Evolutionary conservation across 2,329 filamentous ascomycete species (phyloP), one percentile per base, ranked within the genome.

Genomic region (Clarireedia paspali): DNA sequence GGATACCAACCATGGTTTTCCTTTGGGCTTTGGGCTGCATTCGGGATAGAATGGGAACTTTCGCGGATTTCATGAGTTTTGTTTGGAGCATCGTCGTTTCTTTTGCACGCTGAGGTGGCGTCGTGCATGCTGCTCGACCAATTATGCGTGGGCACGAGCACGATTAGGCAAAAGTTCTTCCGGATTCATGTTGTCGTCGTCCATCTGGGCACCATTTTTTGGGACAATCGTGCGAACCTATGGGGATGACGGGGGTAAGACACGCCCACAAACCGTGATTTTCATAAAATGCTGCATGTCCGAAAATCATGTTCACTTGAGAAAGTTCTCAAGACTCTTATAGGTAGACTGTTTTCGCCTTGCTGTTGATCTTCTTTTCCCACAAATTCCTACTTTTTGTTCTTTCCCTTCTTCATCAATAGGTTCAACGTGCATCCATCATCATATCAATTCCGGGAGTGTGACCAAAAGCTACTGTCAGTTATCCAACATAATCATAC

Each of bases 21-120:
- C 20, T 47, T 23, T 23, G 15, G 15, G 46, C 45, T 44, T 55
- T 40, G 53, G 65, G 66, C 65, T 60, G 65, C 64, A 66, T 40
- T 38, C 47, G 36, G 47, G 52, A 44, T 44, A 6, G 17, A 5
- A 20, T 20, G 50, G 59, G 62, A 62, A 63, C 64, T 60, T 62
- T 63, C 62, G 64, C 63, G 59, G 53, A 51, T 44, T 42, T 51
- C 44, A 49, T 57, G 58, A 50, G 59, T 59, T 52, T 60, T 47
- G 47, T 52, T 59, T 61, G 54, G 58, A 49, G 38, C 51, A 23
- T 14, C 50, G 53, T 52, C 57, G 53, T 39, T 45, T 61, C 60
- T 61, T 52, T 63, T 44, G 56, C 17, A 50, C 52, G 60, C 62
- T 64, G 59, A 68, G 63, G 67, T 68, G 67, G 67, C 66, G 59